These are phyloP conservation scores for Podospora pseudocomata DNA, from an alignment of 495 filamentous ascomycete species.

Conservation along the genomic window DNA sequence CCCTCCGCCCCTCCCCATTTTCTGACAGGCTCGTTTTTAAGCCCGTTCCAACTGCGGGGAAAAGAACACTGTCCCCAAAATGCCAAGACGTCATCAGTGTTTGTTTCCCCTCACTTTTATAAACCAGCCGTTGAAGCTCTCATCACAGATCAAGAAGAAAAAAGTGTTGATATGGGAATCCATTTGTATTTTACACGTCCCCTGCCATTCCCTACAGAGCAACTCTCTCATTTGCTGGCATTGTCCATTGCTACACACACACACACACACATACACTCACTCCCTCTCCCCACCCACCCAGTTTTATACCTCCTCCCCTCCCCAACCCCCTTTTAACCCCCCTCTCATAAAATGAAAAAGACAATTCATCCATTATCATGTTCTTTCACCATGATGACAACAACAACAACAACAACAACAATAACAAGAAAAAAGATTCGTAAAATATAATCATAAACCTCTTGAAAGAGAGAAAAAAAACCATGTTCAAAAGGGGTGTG, in stretches of 20 bases:
- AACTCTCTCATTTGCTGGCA: neutral
- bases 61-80: neutral
- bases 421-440: too few relatives aligned
- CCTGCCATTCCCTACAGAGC: neutral
- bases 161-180: neutral
- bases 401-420: too few relatives aligned
- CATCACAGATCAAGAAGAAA: too few relatives aligned
- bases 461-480: too few relatives aligned
- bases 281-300: too few relatives aligned
- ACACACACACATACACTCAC: neutral
- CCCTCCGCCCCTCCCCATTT: too few relatives aligned
- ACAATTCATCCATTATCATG: neutral
- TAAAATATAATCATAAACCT: too few relatives aligned
- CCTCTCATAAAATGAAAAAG: neutral
- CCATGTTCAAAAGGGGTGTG: too few relatives aligned
- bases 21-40: neutral
- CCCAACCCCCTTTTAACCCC: neutral
- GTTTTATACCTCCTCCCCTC: neutral
- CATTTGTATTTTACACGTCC: too few relatives aligned
- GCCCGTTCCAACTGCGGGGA: neutral
- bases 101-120: neutral
- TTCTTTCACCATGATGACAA: neutral
- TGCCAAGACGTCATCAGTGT: neutral
- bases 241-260: neutral
- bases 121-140: too few relatives aligned